Percentiles rank a stretch among this genome's conserved stretches.
phyloP scores from a whole-genome alignment of 2,329 filamentous ascomycete species.

The Domatiomyces catenatus region DNA sequence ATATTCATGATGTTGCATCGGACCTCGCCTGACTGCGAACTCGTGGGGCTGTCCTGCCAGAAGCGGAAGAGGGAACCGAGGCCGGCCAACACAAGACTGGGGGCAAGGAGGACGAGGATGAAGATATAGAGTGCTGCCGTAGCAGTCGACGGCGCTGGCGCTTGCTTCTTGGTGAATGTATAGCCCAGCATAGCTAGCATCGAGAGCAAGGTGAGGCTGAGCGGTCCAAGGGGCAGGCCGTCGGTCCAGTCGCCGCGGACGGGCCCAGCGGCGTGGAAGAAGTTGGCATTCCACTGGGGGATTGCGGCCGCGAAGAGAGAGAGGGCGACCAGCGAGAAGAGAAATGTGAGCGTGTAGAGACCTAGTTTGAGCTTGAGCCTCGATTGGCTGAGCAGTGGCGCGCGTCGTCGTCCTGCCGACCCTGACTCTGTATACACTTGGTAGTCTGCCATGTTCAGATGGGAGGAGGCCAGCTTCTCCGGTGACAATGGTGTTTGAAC shows the following conservation, averaged over 20 bases:
- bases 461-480: neutral
- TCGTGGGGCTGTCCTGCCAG: constrained; percentile 15
- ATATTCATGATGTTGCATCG: constrained; percentile 18
- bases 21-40: constrained; percentile 10
- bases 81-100: constrained; percentile 18
- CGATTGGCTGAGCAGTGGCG: neutral
- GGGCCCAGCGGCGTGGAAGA: constrained; percentile 18
- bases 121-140: constrained; percentile 4
- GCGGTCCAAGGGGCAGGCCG: constrained; percentile 19
- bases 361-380: constrained; percentile 9
- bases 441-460: neutral
- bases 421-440: neutral
- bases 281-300: constrained; percentile 18
- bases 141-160: constrained; percentile 8
- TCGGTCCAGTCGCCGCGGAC: constrained; percentile 21
- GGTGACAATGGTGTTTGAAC: neutral
- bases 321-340: constrained; percentile 17
- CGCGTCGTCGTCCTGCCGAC: neutral
- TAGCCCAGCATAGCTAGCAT: constrained; percentile 7
- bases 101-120: constrained; percentile 14
- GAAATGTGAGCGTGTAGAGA: constrained; percentile 13
- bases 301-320: constrained; percentile 19
- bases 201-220: constrained; percentile 12
- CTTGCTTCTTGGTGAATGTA: constrained; percentile 1
- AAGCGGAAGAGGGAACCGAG: constrained; percentile 20